Conservation (phyloP, 306 rosid genomes). For the Trifolium dubium region DNA sequence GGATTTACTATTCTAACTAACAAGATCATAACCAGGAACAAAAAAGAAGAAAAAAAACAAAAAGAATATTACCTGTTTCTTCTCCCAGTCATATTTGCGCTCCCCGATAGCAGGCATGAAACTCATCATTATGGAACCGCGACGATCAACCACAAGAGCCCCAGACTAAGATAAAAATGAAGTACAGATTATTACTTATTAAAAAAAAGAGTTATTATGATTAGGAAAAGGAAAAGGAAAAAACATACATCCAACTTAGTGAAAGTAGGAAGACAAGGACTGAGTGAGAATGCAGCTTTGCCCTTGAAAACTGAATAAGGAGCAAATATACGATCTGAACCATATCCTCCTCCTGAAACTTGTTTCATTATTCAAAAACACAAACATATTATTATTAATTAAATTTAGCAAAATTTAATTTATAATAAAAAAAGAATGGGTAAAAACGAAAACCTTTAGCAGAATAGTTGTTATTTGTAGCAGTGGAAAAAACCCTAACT, state of each 20-base stretch:
- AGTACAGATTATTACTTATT: not conserved
- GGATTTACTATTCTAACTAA: not conserved
- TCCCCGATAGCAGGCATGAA: slow-evolving; percentile 60
- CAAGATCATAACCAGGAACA: not conserved
- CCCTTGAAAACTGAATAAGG: slow-evolving; percentile 82
- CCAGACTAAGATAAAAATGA: slow-evolving; percentile 58
- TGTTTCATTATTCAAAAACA: slow-evolving; percentile 35
- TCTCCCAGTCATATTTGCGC: slow-evolving; percentile 65
- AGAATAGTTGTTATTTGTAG: slow-evolving; percentile 50
- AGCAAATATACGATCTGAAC: slow-evolving; percentile 57
- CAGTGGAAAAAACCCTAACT: slow-evolving; percentile 42
- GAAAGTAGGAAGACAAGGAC: slow-evolving; percentile 83
- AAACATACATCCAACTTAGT: slow-evolving; percentile 65
- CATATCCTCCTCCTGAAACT: slow-evolving; percentile 48
- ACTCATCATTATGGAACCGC: slow-evolving; percentile 56
- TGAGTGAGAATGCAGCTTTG: slow-evolving; percentile 82
- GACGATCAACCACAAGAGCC: slow-evolving; percentile 59
- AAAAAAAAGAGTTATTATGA: no score
- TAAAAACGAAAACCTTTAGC: slow-evolving; percentile 57
- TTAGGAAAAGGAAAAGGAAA: slow-evolving; percentile 7
- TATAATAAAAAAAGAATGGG: not conserved
- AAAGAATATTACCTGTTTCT: slow-evolving; percentile 47
- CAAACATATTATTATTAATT: not conserved
- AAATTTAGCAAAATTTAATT: slow-evolving; percentile 8
- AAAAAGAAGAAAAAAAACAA: not conserved